Evolutionary conservation across 1,284 basidiomycete species (phyloP).

Genomic region (Pseudozyma sp.): DNA sequence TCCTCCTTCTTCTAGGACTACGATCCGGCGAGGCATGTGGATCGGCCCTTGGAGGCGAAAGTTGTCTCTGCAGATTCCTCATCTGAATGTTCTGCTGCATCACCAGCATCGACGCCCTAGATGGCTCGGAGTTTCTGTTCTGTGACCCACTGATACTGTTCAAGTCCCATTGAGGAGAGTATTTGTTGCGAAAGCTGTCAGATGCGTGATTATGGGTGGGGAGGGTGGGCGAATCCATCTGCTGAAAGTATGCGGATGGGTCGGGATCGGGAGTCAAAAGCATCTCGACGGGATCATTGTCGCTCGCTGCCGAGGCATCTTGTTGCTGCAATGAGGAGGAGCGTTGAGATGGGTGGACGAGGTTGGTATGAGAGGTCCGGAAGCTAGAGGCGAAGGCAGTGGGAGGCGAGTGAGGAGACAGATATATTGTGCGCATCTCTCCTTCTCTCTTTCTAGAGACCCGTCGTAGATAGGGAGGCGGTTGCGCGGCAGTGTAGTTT

Average conservation of each 20-base stretch:
- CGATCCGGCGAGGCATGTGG: constrained; percentile 6
- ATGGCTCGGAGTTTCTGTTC: constrained; percentile 4
- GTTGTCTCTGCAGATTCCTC: constrained; percentile 6
- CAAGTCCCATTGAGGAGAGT: neutral
- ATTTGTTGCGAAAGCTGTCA: neutral
- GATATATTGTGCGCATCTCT: constrained; percentile 21
- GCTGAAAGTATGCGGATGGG: neutral
- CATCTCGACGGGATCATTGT: constrained; percentile 5
- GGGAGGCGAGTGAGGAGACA: constrained; percentile 1
- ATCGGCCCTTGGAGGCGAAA: constrained; percentile 11
- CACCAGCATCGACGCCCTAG: constrained; percentile 18
- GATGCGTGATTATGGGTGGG: neutral
- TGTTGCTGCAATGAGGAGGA: neutral
- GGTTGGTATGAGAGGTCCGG: neutral
- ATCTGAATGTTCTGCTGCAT: constrained; percentile 31
- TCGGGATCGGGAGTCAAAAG: constrained; percentile 16
- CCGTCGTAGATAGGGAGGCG: constrained; percentile 8
- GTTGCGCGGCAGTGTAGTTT: neutral
- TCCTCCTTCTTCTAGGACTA: neutral
- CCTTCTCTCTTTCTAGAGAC: constrained; percentile 7
- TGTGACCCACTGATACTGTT: neutral
- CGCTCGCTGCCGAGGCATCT: neutral
- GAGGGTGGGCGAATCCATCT: neutral
- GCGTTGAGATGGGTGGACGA: neutral
- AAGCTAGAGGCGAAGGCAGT: no score